A percentile compares a stretch with the other conserved stretches of the same genome.
These are phyloP conservation scores for Aspergillus tamarii DNA, from an alignment of 2,329 filamentous ascomycete species.

Conservation along the genomic window DNA sequence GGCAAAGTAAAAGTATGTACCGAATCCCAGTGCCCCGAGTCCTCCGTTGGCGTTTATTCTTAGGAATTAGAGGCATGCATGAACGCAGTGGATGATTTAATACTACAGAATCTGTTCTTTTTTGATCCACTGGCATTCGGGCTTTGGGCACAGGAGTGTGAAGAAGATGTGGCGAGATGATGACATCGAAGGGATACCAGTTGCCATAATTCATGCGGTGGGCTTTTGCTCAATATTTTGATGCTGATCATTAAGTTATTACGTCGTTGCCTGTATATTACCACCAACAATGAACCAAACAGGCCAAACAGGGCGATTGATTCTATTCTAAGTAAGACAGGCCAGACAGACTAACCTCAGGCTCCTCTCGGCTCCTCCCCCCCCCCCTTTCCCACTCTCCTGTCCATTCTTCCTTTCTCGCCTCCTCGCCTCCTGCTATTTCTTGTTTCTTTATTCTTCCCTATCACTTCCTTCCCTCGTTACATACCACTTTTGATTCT, in stretches of 20 bases:
- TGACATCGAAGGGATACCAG: neutral
- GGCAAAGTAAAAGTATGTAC: neutral
- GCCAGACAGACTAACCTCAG: neutral
- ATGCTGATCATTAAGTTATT: neutral
- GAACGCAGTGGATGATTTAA: neutral
- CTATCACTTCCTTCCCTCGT: slow-evolving; percentile 15
- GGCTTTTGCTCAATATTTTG: neutral
- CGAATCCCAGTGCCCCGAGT: neutral
- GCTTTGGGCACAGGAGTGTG: neutral
- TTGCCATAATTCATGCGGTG: neutral
- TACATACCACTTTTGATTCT: slow-evolving; percentile 16
- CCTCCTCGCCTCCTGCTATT: slow-evolving; percentile 17
- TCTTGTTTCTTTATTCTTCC: slow-evolving; percentile 5
- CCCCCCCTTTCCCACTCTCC: slow-evolving; percentile 12
- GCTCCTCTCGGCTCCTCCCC: neutral
- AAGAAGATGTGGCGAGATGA: neutral
- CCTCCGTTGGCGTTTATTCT: neutral
- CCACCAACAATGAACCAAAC: neutral
- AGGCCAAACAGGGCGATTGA: neutral
- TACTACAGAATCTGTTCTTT: neutral
- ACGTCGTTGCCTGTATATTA: neutral
- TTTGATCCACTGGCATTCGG: neutral
- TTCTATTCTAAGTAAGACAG: neutral
- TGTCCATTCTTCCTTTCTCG: slow-evolving; percentile 16
- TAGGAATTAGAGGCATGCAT: neutral